Percentiles rank a stretch among this genome's conserved stretches.
These are phyloP conservation scores for Asterophora lycoperdoides DNA, from an alignment of 768 basidiomycete species.

Conservation along the genomic window DNA sequence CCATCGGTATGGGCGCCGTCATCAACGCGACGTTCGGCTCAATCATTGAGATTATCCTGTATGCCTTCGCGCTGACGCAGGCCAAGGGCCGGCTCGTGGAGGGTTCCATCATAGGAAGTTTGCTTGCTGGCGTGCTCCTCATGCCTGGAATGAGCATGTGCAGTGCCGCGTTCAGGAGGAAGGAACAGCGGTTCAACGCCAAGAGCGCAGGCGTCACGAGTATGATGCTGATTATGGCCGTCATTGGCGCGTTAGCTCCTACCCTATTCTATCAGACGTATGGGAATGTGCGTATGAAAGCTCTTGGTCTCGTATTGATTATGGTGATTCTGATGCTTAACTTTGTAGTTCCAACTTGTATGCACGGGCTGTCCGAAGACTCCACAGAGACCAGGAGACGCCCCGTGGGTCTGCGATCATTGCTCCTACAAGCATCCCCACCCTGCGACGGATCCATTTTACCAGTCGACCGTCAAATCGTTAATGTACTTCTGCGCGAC, in stretches of 20 bases:
- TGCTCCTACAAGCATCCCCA: constrained; percentile 96
- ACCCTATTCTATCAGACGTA: constrained; percentile 98
- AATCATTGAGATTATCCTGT: constrained; percentile 96
- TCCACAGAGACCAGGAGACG: constrained; percentile 34
- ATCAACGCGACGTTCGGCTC: constrained; percentile 99
- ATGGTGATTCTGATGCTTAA: constrained; percentile 1
- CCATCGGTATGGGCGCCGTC: constrained; percentile 98
- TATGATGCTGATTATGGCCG: constrained; percentile 99
- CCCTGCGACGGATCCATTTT: constrained; percentile 92
- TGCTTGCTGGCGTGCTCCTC: constrained; percentile 91
- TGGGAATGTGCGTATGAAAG: constrained; percentile 73
- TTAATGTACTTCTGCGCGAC: constrained; percentile 94
- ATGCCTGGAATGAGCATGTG: constrained; percentile 99
- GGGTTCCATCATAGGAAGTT: constrained; percentile 92
- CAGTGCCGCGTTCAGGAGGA: constrained; percentile 79
- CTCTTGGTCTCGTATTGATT: neutral
- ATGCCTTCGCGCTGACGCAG: constrained; percentile 84
- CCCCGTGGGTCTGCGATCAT: constrained; percentile 81
- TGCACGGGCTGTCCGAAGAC: constrained; percentile 73
- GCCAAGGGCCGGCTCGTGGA: constrained; percentile 93
- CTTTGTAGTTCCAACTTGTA: constrained; percentile 74
- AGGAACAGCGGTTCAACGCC: constrained; percentile 99
- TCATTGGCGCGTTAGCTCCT: constrained; percentile 92
- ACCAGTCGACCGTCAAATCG: constrained; percentile 91
- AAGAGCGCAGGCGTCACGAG: constrained; percentile 98